Percentiles rank a stretch among this genome's conserved stretches.
Evolutionary conservation across 225 moss, liverwort and hornwort species (phyloP).

Genomic region (Sphagnum tenellum): DNA sequence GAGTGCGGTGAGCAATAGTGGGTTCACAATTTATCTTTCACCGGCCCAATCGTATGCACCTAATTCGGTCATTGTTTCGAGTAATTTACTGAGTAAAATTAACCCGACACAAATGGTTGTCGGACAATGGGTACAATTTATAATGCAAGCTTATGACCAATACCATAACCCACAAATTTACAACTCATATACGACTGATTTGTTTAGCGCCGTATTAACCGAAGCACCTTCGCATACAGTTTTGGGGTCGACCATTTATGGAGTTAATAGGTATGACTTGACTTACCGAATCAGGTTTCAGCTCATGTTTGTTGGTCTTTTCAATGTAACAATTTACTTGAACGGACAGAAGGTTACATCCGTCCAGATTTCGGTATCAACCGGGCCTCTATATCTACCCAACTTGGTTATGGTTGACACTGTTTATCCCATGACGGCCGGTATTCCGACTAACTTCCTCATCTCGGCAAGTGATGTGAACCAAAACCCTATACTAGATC

Average conservation of each 20-base stretch:
- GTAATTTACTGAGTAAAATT: background rate
- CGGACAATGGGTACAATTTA: slow-evolving; percentile 15
- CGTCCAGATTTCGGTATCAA: slow-evolving; percentile 9
- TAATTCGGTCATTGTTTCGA: slow-evolving; percentile 22
- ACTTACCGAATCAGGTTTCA: background rate
- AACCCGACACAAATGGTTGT: slow-evolving; percentile 13
- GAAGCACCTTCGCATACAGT: too few relatives aligned
- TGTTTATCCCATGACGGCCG: slow-evolving; percentile 14
- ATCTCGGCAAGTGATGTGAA: slow-evolving; percentile 19
- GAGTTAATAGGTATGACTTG: slow-evolving; percentile 19
- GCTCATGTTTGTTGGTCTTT: slow-evolving; percentile 12
- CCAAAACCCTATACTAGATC: slow-evolving; percentile 12
- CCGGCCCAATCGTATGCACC: slow-evolving; percentile 15
- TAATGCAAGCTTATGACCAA: slow-evolving; percentile 26
- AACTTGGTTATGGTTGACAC: too few relatives aligned
- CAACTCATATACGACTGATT: slow-evolving; percentile 15
- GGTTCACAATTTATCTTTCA: slow-evolving; percentile 35
- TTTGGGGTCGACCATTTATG: too few relatives aligned
- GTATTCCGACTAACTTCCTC: slow-evolving; percentile 15
- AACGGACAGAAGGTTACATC: slow-evolving; percentile 21
- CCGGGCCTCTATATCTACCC: too few relatives aligned
- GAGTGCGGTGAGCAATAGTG: slow-evolving; percentile 29
- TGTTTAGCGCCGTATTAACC: slow-evolving; percentile 24
- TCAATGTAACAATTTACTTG: slow-evolving; percentile 24
- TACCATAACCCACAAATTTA: slow-evolving; percentile 41